phyloP scores from a whole-genome alignment of 1,139 yeast genomes.

The Candida buenavistaensis region DNA sequence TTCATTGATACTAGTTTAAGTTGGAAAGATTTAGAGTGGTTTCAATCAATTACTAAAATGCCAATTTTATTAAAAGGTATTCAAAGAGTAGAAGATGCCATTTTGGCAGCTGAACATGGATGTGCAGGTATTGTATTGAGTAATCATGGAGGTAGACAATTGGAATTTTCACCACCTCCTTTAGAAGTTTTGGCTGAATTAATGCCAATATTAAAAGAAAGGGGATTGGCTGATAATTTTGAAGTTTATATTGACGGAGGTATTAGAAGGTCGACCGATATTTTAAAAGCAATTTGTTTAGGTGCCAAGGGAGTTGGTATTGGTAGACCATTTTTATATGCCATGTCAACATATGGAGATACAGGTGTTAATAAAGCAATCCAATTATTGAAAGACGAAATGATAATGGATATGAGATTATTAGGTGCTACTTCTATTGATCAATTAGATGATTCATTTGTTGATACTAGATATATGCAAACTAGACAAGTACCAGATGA shows the following conservation, averaged over 20 bases:
- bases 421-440: slow-evolving; percentile 71
- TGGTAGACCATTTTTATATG: slow-evolving; percentile 72
- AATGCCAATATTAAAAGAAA: slow-evolving; percentile 53
- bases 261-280: slow-evolving; percentile 68
- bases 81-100: slow-evolving; percentile 68
- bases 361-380: slow-evolving; percentile 79
- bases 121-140: slow-evolving; percentile 65
- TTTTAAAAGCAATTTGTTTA: slow-evolving; percentile 62
- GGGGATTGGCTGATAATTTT: slow-evolving; percentile 44
- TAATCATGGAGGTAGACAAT: slow-evolving; percentile 76
- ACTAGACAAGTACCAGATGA: slow-evolving; percentile 33
- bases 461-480: slow-evolving; percentile 27
- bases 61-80: slow-evolving; percentile 73
- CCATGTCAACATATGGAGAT: slow-evolving; percentile 72
- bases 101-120: slow-evolving; percentile 61
- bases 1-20: slow-evolving; percentile 80
- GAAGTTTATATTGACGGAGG: slow-evolving; percentile 66
- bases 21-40: slow-evolving; percentile 66
- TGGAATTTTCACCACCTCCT: slow-evolving; percentile 68
- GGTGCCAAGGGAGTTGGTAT: slow-evolving; percentile 76
- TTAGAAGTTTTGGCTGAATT: slow-evolving; percentile 67
- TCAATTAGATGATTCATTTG: slow-evolving; percentile 53
- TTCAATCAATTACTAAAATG: slow-evolving; percentile 56
- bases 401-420: slow-evolving; percentile 85
- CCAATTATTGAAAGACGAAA: slow-evolving; percentile 75